Evolutionary conservation across 306 rosid genomes (phyloP), one percentile per base, ranked within the genome.

Genomic region (Pyrus pyrifolia): DNA sequence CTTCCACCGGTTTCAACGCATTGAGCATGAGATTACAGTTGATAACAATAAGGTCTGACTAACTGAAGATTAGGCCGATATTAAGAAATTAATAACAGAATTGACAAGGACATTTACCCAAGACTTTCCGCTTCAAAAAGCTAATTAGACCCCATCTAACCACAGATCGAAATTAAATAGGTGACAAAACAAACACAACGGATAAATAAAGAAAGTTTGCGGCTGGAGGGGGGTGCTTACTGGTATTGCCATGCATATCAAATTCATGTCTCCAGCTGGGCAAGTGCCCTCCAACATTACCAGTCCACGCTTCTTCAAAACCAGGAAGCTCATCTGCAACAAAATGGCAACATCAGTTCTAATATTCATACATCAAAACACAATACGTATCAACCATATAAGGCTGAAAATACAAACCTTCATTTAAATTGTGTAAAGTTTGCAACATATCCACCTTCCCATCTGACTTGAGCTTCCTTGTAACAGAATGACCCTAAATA

Each of bases 251-350:
- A 51, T 77, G 78, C 57, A 64, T 66, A 71, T 73, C 76, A 68
- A 44, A 80, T 77, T 83, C 84, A 31, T 40, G 59, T 51, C 76
- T 83, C 82, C 83, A 73, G 53, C 80, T 66, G 1, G 89, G 84
- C 4, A 84, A 57, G 13, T 67, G 67, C 42, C 81, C 86, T 66
- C 70, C 75, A 70, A 73, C 80, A 55, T 88, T 92, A 73, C 79
- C 85, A 67, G 84, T 83, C 98, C 98, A 95, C 17, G 89, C 79
- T 73, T 80, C 88, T 81, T 92, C 98, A 63, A 95, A 95, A 57
- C 89, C 84, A 69, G 82, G 72, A 76, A 95, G 92, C 76, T 92
- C 97, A 58, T 87, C 98, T 91, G 87, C 44, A 53, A 62, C 52
- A 78, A 19, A 21, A 52, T 12, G 53, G 8, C 22, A 65, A 29